These are phyloP conservation scores for Septoria linicola DNA, from an alignment of 2,329 filamentous ascomycete species.

Conservation along the genomic window DNA sequence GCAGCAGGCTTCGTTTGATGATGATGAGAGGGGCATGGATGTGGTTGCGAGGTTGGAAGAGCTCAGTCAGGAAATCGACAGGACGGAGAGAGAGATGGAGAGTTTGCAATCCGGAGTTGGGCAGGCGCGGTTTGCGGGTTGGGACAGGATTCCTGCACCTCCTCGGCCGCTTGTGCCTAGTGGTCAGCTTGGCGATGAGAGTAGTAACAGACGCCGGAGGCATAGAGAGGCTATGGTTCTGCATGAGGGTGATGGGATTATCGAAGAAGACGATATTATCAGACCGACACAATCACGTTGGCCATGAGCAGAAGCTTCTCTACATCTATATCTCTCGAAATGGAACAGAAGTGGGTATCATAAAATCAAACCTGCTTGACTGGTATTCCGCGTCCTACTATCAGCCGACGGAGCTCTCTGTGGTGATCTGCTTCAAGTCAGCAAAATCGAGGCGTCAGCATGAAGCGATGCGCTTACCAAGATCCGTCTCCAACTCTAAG, in stretches of 20 bases:
- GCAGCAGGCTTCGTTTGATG: conserved; percentile 7
- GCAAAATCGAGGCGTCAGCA: not conserved
- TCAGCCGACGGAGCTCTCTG: not conserved
- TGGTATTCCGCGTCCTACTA: not conserved
- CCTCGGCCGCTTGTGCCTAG: not conserved
- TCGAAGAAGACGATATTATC: conserved; percentile 70
- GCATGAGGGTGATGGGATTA: conserved; percentile 68
- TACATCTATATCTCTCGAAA: not conserved
- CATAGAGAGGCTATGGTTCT: conserved; percentile 87
- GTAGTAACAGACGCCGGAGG: conserved; percentile 64
- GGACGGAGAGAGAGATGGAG: conserved; percentile 32
- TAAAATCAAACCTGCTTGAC: not conserved
- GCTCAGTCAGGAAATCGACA: conserved; percentile 19
- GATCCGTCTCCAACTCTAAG: not conserved
- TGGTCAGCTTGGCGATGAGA: conserved; percentile 54
- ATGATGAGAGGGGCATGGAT: conserved; percentile 4
- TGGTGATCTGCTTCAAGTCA: not conserved
- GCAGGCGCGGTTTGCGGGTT: conserved; percentile 21
- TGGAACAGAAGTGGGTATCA: not conserved
- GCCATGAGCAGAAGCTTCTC: not conserved
- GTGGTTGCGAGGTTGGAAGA: conserved; percentile 20
- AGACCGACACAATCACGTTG: conserved; percentile 7
- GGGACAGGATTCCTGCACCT: conserved; percentile 19
- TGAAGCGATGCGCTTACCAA: not conserved
- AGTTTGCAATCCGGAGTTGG: conserved; percentile 62